Base-by-base conservation (phyloP, 2,329 filamentous ascomycete genomes). In the Neobulgaria alba region DNA sequence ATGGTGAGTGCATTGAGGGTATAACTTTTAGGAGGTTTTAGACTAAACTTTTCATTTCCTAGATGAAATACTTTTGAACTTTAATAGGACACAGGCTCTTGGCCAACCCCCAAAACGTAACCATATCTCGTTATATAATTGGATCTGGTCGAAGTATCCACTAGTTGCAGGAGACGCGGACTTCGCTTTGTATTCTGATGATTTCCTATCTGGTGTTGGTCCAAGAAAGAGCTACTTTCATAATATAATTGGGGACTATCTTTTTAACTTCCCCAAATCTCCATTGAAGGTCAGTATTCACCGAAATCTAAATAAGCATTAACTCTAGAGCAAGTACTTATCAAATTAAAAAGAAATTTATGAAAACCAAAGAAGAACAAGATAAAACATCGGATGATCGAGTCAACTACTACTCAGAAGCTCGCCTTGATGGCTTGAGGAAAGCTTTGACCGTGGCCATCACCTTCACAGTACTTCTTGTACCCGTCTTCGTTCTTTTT, bases 111-210 rank as follows among this genome's bases (percentile, higher is more conserved):
- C 45, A 16, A 10, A 10, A 26, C 26, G 33, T 9, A 42, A 48
- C 26, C 45, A 48, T 29, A 19, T 42, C 10, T 45, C 38, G 18
- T 31, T 48, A n/a, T 45, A 45, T 39, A 45, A 40, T 19, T 48
- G 38, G 38, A 21, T 48, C 10, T 45, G 38, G 39, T 3, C 18
- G 3, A 31, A 45, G 3, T 29, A 45, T 12, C 45, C 45, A 20
- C 23, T 48, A 4, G 42, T 42, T 33, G 8, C 10, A 14, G 26
- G 26, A 2, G 38, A 48, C 35, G 36, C 15, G 18, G 29, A 41
- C 26, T 46, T 32, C 29, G 36, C 45, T 21, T 33, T 38, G 18
- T 33, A 45, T 34, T 33, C 36, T 15, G 36, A 42, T 10, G 45
- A 48, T 32, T 48, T 45, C 18, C 33, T 45, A 1, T 42, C 45